Percentiles rank a stretch among this genome's conserved stretches.
Evolutionary conservation across 73 alveolate species (phyloP).

Genomic region (Tetrahymena borealis): DNA sequence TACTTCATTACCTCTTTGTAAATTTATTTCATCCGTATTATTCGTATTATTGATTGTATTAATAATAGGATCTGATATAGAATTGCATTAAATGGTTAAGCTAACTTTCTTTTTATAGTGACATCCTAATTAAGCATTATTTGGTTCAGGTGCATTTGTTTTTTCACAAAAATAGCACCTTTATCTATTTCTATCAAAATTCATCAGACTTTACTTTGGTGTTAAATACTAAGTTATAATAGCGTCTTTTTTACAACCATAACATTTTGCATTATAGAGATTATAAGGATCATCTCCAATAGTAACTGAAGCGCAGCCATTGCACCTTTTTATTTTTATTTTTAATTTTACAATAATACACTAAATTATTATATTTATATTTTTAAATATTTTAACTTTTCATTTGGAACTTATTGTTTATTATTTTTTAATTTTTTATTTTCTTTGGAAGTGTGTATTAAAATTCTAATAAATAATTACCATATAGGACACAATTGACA

Average conservation of each 20-base stretch:
- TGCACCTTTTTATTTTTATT: neutral
- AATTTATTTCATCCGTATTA: neutral
- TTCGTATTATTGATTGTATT: neutral
- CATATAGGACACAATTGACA: neutral
- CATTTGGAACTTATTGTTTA: too few species aligned
- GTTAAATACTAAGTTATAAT: neutral
- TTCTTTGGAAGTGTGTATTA: too few species aligned
- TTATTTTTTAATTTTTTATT: too few species aligned
- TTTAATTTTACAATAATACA: too few species aligned
- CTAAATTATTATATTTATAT: too few species aligned
- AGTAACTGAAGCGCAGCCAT: neutral
- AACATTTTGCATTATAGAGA: neutral
- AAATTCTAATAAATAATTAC: too few species aligned
- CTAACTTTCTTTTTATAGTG: neutral
- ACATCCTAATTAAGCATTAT: neutral
- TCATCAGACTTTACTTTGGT: neutral
- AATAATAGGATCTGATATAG: neutral
- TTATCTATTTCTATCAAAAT: neutral
- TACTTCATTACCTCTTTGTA: neutral
- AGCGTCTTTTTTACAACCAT: neutral
- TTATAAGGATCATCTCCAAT: neutral
- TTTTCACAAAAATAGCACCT: neutral
- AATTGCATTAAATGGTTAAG: neutral
- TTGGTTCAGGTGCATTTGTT: neutral
- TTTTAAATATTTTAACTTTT: too few species aligned